phyloP scores from a whole-genome alignment of 495 filamentous ascomycete genomes.

The Aspergillus haitiensis region DNA sequence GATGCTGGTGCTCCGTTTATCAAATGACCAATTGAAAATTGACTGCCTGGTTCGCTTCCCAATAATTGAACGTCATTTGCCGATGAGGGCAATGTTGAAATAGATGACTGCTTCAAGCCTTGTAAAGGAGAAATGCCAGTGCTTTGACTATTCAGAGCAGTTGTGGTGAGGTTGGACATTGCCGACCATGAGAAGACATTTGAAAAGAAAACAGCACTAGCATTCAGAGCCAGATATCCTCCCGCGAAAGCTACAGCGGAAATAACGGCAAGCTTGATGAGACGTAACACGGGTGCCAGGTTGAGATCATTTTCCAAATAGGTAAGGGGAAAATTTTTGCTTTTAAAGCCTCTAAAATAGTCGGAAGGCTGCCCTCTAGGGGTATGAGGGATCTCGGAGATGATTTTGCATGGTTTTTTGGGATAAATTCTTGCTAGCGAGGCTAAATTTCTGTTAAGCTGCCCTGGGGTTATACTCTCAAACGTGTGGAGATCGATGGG shows the following conservation, averaged over 20 bases:
- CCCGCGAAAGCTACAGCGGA: conserved; percentile 38
- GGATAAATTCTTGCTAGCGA: conserved; percentile 57
- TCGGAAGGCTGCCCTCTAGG: conserved; percentile 19
- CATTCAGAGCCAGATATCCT: conserved; percentile 36
- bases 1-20: conserved; percentile 24
- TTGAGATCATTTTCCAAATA: conserved; percentile 39
- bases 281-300: conserved; percentile 40
- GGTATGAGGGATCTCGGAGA: conserved; percentile 18
- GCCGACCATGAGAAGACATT: conserved; percentile 31
- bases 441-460: conserved; percentile 74
- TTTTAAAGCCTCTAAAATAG: conserved; percentile 34
- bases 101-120: conserved; percentile 27
- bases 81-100: conserved; percentile 27
- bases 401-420: conserved; percentile 31
- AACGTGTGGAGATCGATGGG: conserved; percentile 76
- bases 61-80: conserved; percentile 23
- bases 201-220: conserved; percentile 26
- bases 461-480: conserved; percentile 66
- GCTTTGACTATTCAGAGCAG: conserved; percentile 17
- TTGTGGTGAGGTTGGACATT: conserved; percentile 26
- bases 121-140: conserved; percentile 25
- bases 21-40: conserved; percentile 24
- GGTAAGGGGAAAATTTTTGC: conserved; percentile 29
- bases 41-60: conserved; percentile 15
- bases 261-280: conserved; percentile 43